Percentiles rank a stretch among this genome's conserved stretches.
Evolutionary conservation across 2,329 filamentous ascomycete species (phyloP).

Genomic region (Lojkania enalia): DNA sequence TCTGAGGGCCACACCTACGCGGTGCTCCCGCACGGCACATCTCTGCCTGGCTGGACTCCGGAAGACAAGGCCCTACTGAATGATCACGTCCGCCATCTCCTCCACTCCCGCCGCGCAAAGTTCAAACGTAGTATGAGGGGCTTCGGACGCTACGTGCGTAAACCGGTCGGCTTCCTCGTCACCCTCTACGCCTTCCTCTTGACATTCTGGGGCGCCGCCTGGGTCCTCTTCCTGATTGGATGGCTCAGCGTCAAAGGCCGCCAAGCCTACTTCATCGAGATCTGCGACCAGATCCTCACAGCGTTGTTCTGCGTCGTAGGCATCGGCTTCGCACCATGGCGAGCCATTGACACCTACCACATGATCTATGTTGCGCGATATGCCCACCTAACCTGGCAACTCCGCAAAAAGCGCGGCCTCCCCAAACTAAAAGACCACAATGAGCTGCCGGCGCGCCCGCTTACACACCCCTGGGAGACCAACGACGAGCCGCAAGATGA

Average conservation of each 20-base stretch:
- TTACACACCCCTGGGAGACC: slow-evolving; percentile 48
- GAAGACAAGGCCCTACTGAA: slow-evolving; percentile 76
- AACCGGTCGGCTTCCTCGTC: slow-evolving; percentile 77
- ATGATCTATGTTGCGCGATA: slow-evolving; percentile 80
- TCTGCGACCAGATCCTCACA: slow-evolving; percentile 62
- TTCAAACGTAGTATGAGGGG: slow-evolving; percentile 79
- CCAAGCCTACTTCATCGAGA: slow-evolving; percentile 63
- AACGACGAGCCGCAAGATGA: slow-evolving; percentile 29
- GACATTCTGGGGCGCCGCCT: slow-evolving; percentile 80
- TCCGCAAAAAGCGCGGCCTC: slow-evolving; percentile 63
- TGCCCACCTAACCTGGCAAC: slow-evolving; percentile 65
- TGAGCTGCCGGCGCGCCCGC: slow-evolving; percentile 60
- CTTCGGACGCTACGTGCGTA: slow-evolving; percentile 75
- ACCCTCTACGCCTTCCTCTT: slow-evolving; percentile 87
- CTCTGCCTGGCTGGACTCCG: slow-evolving; percentile 73
- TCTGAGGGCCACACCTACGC: slow-evolving; percentile 70
- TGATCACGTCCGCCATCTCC: slow-evolving; percentile 82
- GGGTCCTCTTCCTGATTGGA: slow-evolving; percentile 85
- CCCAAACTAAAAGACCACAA: slow-evolving; percentile 68
- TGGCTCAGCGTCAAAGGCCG: slow-evolving; percentile 80
- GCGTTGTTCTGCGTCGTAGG: slow-evolving; percentile 66
- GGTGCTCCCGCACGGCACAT: slow-evolving; percentile 73
- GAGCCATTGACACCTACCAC: slow-evolving; percentile 81
- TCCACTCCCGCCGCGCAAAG: slow-evolving; percentile 77
- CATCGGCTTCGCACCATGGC: slow-evolving; percentile 68